A percentile compares a stretch with the other conserved stretches of the same genome.
Conservation (phyloP, 1,284 basidiomycete genomes). For the Sanguinoderma infundibulare region DNA sequence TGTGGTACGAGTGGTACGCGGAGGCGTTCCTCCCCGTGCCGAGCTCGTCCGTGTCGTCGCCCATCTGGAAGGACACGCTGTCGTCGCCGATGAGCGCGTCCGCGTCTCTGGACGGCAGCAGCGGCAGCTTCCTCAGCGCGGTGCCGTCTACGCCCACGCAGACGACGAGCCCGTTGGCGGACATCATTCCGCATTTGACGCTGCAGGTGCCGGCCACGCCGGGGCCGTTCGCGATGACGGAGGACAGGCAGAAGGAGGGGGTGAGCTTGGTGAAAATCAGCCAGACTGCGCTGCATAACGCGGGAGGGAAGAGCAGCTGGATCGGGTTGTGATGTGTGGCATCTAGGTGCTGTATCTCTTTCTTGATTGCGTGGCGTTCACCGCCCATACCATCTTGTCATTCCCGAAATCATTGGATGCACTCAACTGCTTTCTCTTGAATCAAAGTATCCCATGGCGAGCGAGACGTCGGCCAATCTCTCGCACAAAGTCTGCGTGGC, state of each 20-base stretch:
- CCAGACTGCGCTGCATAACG: slow-evolving; percentile 90
- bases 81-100: slow-evolving; percentile 23
- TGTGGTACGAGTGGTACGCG: slow-evolving; percentile 99
- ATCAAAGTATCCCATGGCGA: too few species aligned
- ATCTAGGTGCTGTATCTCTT: slow-evolving; percentile 3
- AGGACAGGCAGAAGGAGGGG: slow-evolving; percentile 33
- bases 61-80: slow-evolving; percentile 25
- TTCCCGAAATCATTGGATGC: too few species aligned
- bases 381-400: not conserved
- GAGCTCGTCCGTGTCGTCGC: slow-evolving; percentile 28
- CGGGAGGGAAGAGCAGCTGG: slow-evolving; percentile 89
- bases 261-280: slow-evolving; percentile 81
- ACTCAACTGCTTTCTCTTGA: not conserved
- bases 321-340: slow-evolving; percentile 64
- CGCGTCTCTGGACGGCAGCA: slow-evolving; percentile 22
- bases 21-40: slow-evolving; percentile 85
- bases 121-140: slow-evolving; percentile 33
- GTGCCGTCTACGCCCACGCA: slow-evolving; percentile 49
- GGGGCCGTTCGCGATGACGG: slow-evolving; percentile 9
- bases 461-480: not conserved
- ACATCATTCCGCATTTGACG: slow-evolving; percentile 24
- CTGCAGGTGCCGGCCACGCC: slow-evolving; percentile 10
- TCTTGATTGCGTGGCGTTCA: not conserved
- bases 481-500: not conserved
- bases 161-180: slow-evolving; percentile 62